These are phyloP conservation scores for Ustilago curta DNA, from an alignment of 1,284 basidiomycete genomes.

Conservation along the genomic window DNA sequence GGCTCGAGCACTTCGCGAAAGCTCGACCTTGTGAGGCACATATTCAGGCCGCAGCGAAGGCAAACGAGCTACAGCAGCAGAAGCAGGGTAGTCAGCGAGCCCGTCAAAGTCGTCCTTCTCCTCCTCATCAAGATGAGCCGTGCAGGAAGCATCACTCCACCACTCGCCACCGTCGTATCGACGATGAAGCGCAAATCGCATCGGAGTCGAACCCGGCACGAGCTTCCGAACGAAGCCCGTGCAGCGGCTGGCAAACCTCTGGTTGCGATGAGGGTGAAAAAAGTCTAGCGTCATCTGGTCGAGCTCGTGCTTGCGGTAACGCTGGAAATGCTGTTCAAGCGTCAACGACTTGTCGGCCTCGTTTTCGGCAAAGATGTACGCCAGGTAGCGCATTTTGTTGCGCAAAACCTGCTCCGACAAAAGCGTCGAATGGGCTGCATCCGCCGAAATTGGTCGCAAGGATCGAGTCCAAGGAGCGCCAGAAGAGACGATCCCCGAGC, in stretches of 20 bases:
- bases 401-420: slow-evolving; percentile 63
- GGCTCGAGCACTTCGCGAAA: background rate
- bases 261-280: slow-evolving; percentile 69
- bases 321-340: slow-evolving; percentile 42
- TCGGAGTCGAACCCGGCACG: slow-evolving; percentile 68
- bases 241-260: slow-evolving; percentile 71
- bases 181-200: slow-evolving; percentile 69
- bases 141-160: background rate
- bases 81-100: slow-evolving; percentile 60
- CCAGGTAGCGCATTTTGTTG: slow-evolving; percentile 64
- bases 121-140: slow-evolving; percentile 66
- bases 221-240: slow-evolving; percentile 71
- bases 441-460: slow-evolving; percentile 30
- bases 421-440: slow-evolving; percentile 11
- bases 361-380: slow-evolving; percentile 54
- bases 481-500: slow-evolving; percentile 2
- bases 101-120: slow-evolving; percentile 68
- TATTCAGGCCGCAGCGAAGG: slow-evolving; percentile 26
- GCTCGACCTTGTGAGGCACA: slow-evolving; percentile 2
- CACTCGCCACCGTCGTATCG: slow-evolving; percentile 19
- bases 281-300: slow-evolving; percentile 72
- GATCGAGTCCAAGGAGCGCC: slow-evolving; percentile 58
- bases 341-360: background rate
- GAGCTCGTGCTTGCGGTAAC: slow-evolving; percentile 71
- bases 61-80: slow-evolving; percentile 37